Evolutionary conservation across 2,329 filamentous ascomycete species (phyloP), one percentile per base, ranked within the genome.

Genomic region (Diplodia mutila): DNA sequence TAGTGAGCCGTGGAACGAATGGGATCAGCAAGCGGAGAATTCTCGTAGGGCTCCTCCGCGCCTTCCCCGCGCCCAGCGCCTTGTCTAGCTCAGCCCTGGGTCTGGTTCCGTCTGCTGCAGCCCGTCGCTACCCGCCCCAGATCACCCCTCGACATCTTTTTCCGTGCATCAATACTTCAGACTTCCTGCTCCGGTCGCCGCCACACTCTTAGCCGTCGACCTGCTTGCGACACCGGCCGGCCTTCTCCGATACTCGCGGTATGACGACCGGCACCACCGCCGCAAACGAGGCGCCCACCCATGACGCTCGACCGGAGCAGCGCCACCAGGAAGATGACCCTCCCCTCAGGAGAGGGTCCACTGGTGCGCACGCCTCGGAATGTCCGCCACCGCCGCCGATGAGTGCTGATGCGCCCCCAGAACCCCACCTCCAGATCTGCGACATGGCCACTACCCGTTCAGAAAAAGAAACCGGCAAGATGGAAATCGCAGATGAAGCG

Each of bases 11-110:
- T 16, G n/a, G 37, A 25, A 23, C 39, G 55, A 61, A 48, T 61
- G 57, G n/a, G 25, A 61, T 49, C 39, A n/a, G 37, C 37, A 49
- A 4, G 57, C 57, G 57, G 57, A 61, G 39, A 48, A 61, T 48
- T 48, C 57, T 48, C 39, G 39, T 48, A 48, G 39, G 57, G 27
- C 39, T 61, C 23, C 55, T 61, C 57, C 57, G 39, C 57, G 27
- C 27, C 52, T 61, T 61, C 57, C 57, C 57, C 57, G 57, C 57
- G 57, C 37, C 39, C 39, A n/a, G 54, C 34, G 52, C 32, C 54
- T 46, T 37, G 37, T 16, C 57, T 42, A 42, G 57, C 18, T 11
- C 34, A 9, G 8, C 23, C 37, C 39, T 39, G 39, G 16, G 16
- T 42, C 16, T 25, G 25, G 27, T 25, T 18, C 39, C 32, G 29